Base-by-base conservation (phyloP, 345 rosid genomes). In the Rhodamnia argentea region DNA sequence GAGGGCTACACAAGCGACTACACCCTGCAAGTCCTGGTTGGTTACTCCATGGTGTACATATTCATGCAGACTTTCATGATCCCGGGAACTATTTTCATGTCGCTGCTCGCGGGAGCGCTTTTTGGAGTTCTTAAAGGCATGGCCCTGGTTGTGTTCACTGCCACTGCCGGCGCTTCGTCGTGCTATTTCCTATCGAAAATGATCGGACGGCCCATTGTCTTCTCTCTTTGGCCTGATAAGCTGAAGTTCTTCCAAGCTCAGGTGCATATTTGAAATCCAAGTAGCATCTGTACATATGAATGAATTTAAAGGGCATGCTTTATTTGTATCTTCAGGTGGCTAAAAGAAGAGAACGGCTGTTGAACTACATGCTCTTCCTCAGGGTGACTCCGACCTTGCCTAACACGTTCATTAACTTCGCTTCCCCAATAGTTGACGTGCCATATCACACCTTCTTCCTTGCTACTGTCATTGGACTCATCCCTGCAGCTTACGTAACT, bases 311-410 rank as follows among this genome's bases (percentile, higher is more conserved):
- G 76, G 76, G 44, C 76, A 4, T 83, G 47, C 11, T 64, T 16
- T 26, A 86, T n/a, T 91, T 74, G 54, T 64, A 29, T 64, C 76
- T 60, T 86, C 91, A 95, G 99, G 95, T 96, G 70, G 95, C 96
- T 29, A 92, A 89, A 75, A 92, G 98, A 86, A 96, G 90, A 90
- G 91, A 92, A 60, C 37, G 93, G 40, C 90, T 96, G 86, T 83
- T 96, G 90, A 95, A 95, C 84, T 94, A 94, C 89, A 95, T 95
- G 97, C 91, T 95, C 22, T 96, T 96, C 92, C 90, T 96, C 81
- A 94, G 98, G 88, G 87, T 95, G 62, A 96, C 99, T 86, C 99
- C 99, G 27, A 93, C 99, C 64, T 90, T 95, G 88, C 99, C 99
- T 56, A 95, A 95, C 83, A 93, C 96, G 37, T 96, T 96, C 86